Evolutionary conservation across 805 yeast genomes (phyloP).

Genomic region (Brettanomyces anomalus): DNA sequence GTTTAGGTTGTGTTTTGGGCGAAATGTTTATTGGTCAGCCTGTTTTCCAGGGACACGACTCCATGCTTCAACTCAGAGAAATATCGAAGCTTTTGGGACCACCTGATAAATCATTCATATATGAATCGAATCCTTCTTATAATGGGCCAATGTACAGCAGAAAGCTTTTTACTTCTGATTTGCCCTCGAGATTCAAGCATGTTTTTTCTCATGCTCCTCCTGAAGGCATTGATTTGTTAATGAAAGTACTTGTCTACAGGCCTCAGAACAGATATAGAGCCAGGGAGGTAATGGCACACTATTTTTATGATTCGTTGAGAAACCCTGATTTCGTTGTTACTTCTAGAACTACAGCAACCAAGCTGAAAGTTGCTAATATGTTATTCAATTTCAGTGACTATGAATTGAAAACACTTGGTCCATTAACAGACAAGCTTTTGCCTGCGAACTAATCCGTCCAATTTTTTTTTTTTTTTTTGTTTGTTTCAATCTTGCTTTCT

Average conservation of each 20-base stretch:
- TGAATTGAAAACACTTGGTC: slow-evolving; percentile 34
- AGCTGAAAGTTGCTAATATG: slow-evolving; percentile 29
- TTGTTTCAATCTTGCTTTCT: background rate
- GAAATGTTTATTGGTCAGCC: slow-evolving; percentile 91
- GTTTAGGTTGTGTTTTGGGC: slow-evolving; percentile 92
- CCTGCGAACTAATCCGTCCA: slow-evolving; percentile 7
- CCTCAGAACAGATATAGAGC: slow-evolving; percentile 81
- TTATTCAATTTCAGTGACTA: slow-evolving; percentile 65
- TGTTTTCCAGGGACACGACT: slow-evolving; percentile 90
- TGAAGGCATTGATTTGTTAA: slow-evolving; percentile 77
- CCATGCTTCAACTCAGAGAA: slow-evolving; percentile 80
- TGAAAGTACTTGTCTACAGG: slow-evolving; percentile 78
- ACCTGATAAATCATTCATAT: slow-evolving; percentile 65
- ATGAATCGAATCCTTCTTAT: slow-evolving; percentile 66
- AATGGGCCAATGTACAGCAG: slow-evolving; percentile 66
- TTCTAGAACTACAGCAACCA: slow-evolving; percentile 25
- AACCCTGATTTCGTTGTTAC: slow-evolving; percentile 33
- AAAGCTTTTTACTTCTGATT: slow-evolving; percentile 31
- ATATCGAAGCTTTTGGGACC: slow-evolving; percentile 88
- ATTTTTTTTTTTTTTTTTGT: background rate
- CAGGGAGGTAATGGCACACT: slow-evolving; percentile 74
- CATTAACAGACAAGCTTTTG: slow-evolving; percentile 15
- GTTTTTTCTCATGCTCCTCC: slow-evolving; percentile 72
- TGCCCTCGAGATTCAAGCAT: slow-evolving; percentile 37
- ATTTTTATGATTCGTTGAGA: slow-evolving; percentile 82